A percentile compares a stretch with the other conserved stretches of the same genome.
Conservation (phyloP, 1,139 yeast genomes). For the Geotrichum australiense region DNA sequence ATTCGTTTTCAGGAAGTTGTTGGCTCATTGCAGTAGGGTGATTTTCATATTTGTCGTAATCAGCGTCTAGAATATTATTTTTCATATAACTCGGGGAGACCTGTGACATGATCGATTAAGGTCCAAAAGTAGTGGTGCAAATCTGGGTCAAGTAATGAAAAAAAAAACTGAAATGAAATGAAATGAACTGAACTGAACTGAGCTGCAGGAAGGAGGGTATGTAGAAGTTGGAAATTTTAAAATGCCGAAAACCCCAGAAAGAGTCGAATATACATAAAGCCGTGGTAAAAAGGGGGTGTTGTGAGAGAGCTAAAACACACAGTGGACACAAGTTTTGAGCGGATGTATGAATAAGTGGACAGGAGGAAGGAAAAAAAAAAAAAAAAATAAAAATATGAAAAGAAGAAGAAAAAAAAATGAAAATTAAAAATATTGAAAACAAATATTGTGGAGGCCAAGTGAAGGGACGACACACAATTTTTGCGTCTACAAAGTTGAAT, state of each 20-base stretch:
- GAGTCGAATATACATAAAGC: too few species aligned
- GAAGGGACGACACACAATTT: too few species aligned
- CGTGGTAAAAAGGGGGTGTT: too few species aligned
- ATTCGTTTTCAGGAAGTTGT: slow-evolving; percentile 23
- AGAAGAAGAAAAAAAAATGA: background rate
- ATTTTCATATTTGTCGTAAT: background rate
- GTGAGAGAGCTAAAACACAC: too few species aligned
- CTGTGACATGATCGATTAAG: slow-evolving; percentile 13
- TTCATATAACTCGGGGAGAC: slow-evolving; percentile 3
- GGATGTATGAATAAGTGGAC: background rate
- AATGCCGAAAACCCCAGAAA: background rate
- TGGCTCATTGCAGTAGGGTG: slow-evolving; percentile 3
- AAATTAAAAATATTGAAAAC: too few species aligned
- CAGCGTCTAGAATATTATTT: background rate
- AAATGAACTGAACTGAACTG: too few species aligned
- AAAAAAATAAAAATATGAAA: background rate
- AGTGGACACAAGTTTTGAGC: too few species aligned
- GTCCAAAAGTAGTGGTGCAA: too few species aligned
- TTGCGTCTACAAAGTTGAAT: too few species aligned
- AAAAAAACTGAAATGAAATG: background rate
- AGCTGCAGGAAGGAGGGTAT: background rate
- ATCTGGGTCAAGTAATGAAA: background rate
- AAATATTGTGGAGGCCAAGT: too few species aligned
- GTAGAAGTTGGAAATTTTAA: background rate
- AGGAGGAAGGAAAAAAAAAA: background rate